These are phyloP conservation scores for Apiospora phragmitis DNA, from an alignment of 2,329 filamentous ascomycete species.

Conservation along the genomic window DNA sequence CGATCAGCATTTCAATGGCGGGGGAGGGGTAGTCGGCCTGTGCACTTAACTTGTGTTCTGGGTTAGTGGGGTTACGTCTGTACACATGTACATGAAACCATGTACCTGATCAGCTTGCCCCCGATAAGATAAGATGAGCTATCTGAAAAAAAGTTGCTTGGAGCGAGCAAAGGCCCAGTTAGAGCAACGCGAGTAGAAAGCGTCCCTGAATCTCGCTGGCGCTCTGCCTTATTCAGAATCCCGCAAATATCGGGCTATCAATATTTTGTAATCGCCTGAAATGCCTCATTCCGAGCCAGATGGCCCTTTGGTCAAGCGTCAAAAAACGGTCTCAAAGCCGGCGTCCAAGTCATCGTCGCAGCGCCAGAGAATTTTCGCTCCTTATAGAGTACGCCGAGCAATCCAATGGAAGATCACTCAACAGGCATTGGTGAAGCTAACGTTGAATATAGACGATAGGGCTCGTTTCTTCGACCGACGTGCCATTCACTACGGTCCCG, in stretches of 20 bases:
- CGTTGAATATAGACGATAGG: slow-evolving; percentile 71
- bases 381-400: slow-evolving; percentile 69
- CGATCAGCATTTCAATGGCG: neutral
- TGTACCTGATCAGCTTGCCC: neutral
- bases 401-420: neutral
- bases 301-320: slow-evolving; percentile 72
- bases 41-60: neutral
- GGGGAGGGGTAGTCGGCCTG: neutral
- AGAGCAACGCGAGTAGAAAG: neutral
- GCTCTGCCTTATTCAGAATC: neutral
- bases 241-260: neutral
- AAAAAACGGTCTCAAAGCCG: slow-evolving; percentile 58
- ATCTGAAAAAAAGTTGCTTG: slow-evolving; percentile 2
- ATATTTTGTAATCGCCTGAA: slow-evolving; percentile 4
- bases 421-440: slow-evolving; percentile 12
- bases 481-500: slow-evolving; percentile 87
- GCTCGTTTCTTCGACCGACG: slow-evolving; percentile 84
- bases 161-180: neutral
- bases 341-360: slow-evolving; percentile 40
- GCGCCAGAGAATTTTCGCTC: slow-evolving; percentile 84
- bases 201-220: neutral
- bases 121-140: slow-evolving; percentile 1
- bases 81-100: neutral
- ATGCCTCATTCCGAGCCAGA: slow-evolving; percentile 62
- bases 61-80: neutral